These are phyloP conservation scores for Rubus parviflorus DNA, from an alignment of 306 rosid species.

Conservation along the genomic window DNA sequence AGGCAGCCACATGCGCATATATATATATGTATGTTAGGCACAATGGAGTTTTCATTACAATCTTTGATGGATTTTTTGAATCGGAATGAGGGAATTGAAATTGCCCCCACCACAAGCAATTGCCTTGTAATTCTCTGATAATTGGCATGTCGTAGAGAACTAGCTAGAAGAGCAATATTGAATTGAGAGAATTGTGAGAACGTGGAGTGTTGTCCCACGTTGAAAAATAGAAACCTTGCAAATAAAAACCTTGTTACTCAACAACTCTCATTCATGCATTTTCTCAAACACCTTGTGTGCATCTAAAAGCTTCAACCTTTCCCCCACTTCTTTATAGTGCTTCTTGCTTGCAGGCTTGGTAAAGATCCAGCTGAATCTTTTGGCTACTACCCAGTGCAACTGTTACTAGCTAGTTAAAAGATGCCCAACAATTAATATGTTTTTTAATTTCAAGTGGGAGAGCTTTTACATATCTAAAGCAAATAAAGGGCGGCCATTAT, in stretches of 20 bases:
- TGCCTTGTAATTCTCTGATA: neutral
- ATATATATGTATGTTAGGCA: neutral
- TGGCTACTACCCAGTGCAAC: neutral
- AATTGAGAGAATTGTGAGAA: neutral
- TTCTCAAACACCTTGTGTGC: neutral
- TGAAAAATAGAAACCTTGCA: too few relatives aligned
- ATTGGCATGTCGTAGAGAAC: neutral
- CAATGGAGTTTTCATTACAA: conserved; percentile 11
- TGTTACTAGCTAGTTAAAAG: neutral
- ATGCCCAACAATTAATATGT: neutral
- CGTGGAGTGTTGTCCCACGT: too few relatives aligned
- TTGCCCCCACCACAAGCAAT: neutral
- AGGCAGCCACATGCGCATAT: conserved; percentile 4
- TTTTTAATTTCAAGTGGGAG: neutral
- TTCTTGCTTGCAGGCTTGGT: neutral
- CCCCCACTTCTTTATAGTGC: neutral
- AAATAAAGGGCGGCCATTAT: neutral
- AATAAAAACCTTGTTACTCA: too few relatives aligned
- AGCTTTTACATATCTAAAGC: neutral
- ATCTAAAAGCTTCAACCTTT: neutral
- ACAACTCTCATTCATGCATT: neutral
- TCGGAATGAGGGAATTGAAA: neutral
- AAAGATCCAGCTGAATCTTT: neutral
- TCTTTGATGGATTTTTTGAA: neutral
- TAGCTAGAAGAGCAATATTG: neutral